Percentiles rank a stretch among this genome's conserved stretches.
phyloP scores from a whole-genome alignment of 2,329 filamentous ascomycete species.

The Penicillium sp. region DNA sequence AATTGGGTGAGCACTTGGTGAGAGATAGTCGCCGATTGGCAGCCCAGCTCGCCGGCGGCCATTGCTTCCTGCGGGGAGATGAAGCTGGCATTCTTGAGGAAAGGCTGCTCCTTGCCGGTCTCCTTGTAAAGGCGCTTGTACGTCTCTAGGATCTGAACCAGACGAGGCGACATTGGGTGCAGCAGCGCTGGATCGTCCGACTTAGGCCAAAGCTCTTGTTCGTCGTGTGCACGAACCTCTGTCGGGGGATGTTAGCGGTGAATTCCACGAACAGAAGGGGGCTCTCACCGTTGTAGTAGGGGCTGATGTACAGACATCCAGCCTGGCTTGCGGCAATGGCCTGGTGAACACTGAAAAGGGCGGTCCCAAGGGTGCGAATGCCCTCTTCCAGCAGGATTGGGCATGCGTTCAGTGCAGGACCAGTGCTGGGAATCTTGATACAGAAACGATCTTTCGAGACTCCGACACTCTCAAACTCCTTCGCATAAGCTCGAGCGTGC shows the following conservation, averaged over 20 bases:
- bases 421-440: slow-evolving; percentile 54
- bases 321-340: slow-evolving; percentile 53
- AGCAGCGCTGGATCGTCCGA: slow-evolving; percentile 48
- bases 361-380: slow-evolving; percentile 50
- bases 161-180: slow-evolving; percentile 49
- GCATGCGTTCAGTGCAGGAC: slow-evolving; percentile 48
- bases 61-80: slow-evolving; percentile 16
- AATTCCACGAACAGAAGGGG: background rate
- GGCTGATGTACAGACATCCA: slow-evolving; percentile 49
- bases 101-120: slow-evolving; percentile 50
- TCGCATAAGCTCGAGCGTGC: slow-evolving; percentile 49
- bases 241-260: background rate
- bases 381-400: slow-evolving; percentile 45
- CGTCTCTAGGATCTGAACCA: slow-evolving; percentile 51
- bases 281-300: slow-evolving; percentile 50
- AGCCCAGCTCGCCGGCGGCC: slow-evolving; percentile 15
- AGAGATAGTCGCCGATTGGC: slow-evolving; percentile 16
- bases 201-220: slow-evolving; percentile 48
- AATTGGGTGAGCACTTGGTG: slow-evolving; percentile 15
- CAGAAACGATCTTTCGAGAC: slow-evolving; percentile 49
- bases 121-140: slow-evolving; percentile 48
- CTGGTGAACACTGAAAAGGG: slow-evolving; percentile 49
- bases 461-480: slow-evolving; percentile 47
- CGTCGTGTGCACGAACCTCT: slow-evolving; percentile 48
- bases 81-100: slow-evolving; percentile 45